Conservation (phyloP, 345 rosid species). For the Hibiscus mutabilis region DNA sequence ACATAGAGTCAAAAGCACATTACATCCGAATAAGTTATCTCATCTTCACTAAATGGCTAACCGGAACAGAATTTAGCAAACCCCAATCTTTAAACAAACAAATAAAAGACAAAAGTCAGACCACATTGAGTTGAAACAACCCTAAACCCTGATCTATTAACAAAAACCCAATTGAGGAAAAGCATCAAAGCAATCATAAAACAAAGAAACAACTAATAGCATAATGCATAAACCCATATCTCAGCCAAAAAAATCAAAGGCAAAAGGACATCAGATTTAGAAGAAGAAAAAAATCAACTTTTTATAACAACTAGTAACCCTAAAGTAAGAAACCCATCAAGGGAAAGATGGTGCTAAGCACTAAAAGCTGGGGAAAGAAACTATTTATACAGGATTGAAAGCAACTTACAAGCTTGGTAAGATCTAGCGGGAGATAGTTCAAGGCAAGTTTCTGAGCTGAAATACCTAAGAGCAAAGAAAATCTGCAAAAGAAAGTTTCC, state of each 20-base stretch:
- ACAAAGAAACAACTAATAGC: neutral
- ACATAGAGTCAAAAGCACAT: neutral
- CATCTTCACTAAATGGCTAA: neutral
- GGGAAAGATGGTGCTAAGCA: neutral
- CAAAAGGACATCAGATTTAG: neutral
- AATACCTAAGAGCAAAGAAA: neutral
- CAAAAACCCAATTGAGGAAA: neutral
- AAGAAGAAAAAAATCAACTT: neutral
- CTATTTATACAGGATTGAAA: neutral
- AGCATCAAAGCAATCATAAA: neutral
- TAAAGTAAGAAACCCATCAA: neutral
- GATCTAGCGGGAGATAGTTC: slow-evolving; percentile 2
- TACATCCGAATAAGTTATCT: neutral
- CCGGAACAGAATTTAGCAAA: neutral
- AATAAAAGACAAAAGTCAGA: neutral
- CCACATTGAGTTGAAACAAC: neutral
- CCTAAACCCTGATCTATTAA: neutral
- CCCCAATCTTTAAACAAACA: neutral
- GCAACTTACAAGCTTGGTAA: slow-evolving; percentile 2
- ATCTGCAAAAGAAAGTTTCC: slow-evolving; percentile 2
- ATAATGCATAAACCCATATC: slow-evolving; percentile 7
- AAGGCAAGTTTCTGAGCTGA: neutral
- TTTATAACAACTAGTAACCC: neutral
- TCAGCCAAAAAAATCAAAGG: neutral
- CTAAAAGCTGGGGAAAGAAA: neutral